phyloP scores from a whole-genome alignment of 441 rosid genomes.

The Syzygium malaccense region DNA sequence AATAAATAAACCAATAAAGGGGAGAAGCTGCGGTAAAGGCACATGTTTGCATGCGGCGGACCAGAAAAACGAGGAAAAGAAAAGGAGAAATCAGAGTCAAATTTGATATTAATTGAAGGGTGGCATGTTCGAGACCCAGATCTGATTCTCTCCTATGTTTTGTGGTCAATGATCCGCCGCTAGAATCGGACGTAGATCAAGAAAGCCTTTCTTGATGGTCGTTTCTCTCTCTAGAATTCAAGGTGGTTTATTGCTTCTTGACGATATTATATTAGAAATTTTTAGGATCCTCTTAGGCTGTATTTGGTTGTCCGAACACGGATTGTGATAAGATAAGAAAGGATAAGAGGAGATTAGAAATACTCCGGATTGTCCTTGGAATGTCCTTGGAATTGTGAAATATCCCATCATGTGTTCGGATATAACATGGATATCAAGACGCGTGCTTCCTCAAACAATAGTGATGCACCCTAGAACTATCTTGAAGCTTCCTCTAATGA shows the following conservation, averaged over 20 bases:
- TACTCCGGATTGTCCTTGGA: too few species aligned
- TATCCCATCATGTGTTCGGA: too few species aligned
- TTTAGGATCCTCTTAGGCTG: too few species aligned
- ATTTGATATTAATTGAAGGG: background rate
- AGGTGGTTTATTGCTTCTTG: background rate
- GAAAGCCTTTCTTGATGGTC: background rate
- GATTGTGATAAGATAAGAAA: too few species aligned
- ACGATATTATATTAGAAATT: too few species aligned
- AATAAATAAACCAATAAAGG: background rate
- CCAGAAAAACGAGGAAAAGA: background rate
- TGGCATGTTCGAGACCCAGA: background rate
- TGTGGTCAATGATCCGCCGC: background rate
- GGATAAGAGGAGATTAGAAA: too few species aligned
- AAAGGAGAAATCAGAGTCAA: background rate
- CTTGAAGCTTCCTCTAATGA: constrained; percentile 27
- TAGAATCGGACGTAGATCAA: background rate
- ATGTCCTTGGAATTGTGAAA: too few species aligned
- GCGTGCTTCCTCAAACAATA: too few species aligned
- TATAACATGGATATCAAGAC: too few species aligned
- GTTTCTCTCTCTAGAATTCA: background rate
- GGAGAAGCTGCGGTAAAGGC: background rate
- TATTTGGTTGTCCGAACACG: too few species aligned
- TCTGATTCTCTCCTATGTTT: background rate
- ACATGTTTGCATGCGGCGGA: background rate
- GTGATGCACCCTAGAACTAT: constrained; percentile 22